Percentiles rank a stretch among this genome's conserved stretches.
Conservation (phyloP, 2,329 filamentous ascomycete genomes). For the Ophiostoma ips region DNA sequence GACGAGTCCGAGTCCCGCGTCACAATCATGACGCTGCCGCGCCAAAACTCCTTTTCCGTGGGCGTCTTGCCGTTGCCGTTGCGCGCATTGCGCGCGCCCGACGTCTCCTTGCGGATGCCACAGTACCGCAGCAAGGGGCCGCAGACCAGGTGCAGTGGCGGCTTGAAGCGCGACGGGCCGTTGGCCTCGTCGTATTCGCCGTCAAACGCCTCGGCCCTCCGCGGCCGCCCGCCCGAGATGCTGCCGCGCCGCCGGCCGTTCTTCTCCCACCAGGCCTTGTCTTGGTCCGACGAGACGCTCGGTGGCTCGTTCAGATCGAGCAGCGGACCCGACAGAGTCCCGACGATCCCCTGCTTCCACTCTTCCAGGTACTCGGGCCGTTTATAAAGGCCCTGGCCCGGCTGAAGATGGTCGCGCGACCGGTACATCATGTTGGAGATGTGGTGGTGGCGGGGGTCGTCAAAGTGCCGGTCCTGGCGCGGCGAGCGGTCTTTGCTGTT, state of each 20-base stretch:
- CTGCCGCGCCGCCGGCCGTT: conserved; percentile 32
- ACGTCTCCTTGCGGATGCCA: conserved; percentile 56
- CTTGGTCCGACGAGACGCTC: conserved; percentile 27
- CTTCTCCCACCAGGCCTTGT: conserved; percentile 66
- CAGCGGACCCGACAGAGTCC: conserved; percentile 42
- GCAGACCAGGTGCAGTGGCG: conserved; percentile 72
- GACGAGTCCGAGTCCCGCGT: conserved; percentile 73
- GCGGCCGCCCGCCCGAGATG: conserved; percentile 31
- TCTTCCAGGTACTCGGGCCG: conserved; percentile 51
- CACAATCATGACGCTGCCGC: conserved; percentile 90
- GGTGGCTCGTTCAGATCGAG: conserved; percentile 42
- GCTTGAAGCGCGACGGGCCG: conserved; percentile 62
- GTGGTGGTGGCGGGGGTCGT: conserved; percentile 20
- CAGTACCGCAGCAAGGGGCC: conserved; percentile 84
- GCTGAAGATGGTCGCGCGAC: conserved; percentile 27
- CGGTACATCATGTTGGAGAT: conserved; percentile 29
- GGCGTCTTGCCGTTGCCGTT: conserved; percentile 17
- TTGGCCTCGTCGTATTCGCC: conserved; percentile 52
- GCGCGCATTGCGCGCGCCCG: conserved; percentile 24
- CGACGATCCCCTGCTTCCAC: conserved; percentile 55
- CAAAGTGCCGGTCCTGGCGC: conserved; percentile 15
- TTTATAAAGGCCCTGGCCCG: conserved; percentile 43
- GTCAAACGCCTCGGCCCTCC: conserved; percentile 49
- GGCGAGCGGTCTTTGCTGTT: conserved; percentile 12
- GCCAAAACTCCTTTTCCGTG: conserved; percentile 66